Evolutionary conservation across 495 filamentous ascomycete genomes (phyloP).

Genomic region (Aspergillus conjunctus): DNA sequence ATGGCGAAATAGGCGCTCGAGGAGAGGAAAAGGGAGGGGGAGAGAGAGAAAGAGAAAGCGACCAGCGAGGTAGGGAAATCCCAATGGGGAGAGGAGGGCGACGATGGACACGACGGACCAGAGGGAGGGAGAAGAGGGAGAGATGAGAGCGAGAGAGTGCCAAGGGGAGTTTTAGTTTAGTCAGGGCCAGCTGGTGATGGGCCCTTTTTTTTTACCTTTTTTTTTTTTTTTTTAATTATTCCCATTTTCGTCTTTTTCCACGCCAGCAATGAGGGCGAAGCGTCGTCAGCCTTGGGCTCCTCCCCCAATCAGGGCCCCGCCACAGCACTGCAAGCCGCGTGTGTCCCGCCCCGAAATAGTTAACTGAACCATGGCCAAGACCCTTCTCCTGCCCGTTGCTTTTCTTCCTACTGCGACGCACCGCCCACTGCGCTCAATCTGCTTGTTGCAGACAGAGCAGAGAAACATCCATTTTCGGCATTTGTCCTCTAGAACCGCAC

Average conservation of each 20-base stretch:
- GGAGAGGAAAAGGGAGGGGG: constrained; percentile 13
- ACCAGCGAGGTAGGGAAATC: neutral
- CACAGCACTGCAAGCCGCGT: constrained; percentile 46
- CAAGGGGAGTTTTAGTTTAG: constrained; percentile 5
- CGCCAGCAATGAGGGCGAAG: constrained; percentile 38
- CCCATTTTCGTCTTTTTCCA: constrained; percentile 27
- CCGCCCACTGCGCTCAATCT: neutral
- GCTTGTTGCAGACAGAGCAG: neutral
- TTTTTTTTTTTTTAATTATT: constrained; percentile 13
- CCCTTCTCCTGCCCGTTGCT: constrained; percentile 20
- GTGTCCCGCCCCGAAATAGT: constrained; percentile 41
- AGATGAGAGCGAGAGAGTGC: constrained; percentile 13
- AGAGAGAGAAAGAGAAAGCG: constrained; percentile 12
- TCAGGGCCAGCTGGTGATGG: constrained; percentile 11
- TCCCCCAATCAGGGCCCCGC: constrained; percentile 48
- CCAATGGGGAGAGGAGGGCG: constrained; percentile 20
- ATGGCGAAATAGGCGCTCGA: neutral
- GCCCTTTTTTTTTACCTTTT: constrained; percentile 18
- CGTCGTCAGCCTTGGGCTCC: constrained; percentile 48
- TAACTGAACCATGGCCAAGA: constrained; percentile 33
- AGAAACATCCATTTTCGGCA: too few relatives aligned
- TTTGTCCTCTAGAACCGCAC: neutral
- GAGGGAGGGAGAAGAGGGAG: constrained; percentile 18
- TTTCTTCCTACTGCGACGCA: constrained; percentile 7
- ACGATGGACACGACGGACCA: constrained; percentile 5